Evolutionary conservation across 371 early-diverging fungal species (phyloP).

Genomic region (Furculomyces boomerangus): DNA sequence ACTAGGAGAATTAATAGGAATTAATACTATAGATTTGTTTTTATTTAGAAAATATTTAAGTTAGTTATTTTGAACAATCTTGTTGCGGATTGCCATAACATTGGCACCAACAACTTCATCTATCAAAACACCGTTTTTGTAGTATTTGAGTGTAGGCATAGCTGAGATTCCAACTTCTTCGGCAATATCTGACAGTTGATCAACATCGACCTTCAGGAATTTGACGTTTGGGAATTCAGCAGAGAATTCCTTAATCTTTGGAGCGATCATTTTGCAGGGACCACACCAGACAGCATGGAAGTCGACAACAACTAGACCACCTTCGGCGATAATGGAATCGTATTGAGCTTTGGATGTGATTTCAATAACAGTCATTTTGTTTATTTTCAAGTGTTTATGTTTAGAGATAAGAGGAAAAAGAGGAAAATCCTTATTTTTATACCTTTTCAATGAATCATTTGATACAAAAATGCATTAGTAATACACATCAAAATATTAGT

Average conservation of each 20-base stretch:
- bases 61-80: slow-evolving; percentile 3
- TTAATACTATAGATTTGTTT: no score
- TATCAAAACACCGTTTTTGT: slow-evolving; percentile 47
- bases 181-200: slow-evolving; percentile 49
- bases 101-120: slow-evolving; percentile 59
- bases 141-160: slow-evolving; percentile 85
- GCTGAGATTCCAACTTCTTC: slow-evolving; percentile 44
- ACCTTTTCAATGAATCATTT: no score
- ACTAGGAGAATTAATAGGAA: no score
- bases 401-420: no score
- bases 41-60: no score
- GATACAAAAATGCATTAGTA: no score
- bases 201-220: slow-evolving; percentile 76
- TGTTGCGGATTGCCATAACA: slow-evolving; percentile 15
- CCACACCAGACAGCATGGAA: slow-evolving; percentile 59
- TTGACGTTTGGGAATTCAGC: slow-evolving; percentile 29
- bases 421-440: no score
- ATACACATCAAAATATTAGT: no score
- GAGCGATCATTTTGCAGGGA: slow-evolving; percentile 79
- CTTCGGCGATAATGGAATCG: slow-evolving; percentile 6
- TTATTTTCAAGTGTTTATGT: neutral
- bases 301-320: slow-evolving; percentile 33
- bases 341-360: slow-evolving; percentile 5
- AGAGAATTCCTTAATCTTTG: slow-evolving; percentile 41
- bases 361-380: slow-evolving; percentile 5